Evolutionary conservation across 1,284 basidiomycete species (phyloP).

Genomic region (Melampsora larici-populina): DNA sequence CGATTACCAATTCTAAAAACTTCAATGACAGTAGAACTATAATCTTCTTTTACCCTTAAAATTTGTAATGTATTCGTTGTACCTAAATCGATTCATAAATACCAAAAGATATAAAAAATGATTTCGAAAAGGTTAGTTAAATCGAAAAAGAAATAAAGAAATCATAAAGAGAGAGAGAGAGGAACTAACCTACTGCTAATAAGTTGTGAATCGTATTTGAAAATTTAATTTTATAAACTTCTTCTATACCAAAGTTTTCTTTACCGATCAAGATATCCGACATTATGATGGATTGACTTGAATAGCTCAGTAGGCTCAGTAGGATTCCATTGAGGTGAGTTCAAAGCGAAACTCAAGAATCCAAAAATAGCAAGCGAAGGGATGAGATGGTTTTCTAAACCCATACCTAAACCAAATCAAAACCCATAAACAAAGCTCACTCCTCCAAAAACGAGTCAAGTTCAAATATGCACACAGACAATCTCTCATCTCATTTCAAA

Average conservation of each 20-base stretch:
- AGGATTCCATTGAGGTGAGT: no score
- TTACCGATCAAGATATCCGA: neutral
- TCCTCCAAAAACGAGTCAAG: no score
- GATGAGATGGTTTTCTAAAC: no score
- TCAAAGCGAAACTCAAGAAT: no score
- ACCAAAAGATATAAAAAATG: no score
- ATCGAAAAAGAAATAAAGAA: neutral
- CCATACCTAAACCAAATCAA: no score
- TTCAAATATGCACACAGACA: no score
- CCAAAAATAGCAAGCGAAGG: no score
- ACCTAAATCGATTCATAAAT: slow-evolving; percentile 13
- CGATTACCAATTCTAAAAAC: slow-evolving; percentile 7
- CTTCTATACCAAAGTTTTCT: neutral
- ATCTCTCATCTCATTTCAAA: no score
- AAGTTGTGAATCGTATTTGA: neutral
- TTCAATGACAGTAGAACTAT: slow-evolving; percentile 14
- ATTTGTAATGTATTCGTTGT: slow-evolving; percentile 32
- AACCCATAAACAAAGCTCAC: no score
- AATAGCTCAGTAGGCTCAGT: no score
- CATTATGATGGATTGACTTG: no score
- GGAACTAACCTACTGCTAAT: neutral
- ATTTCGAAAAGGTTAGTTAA: neutral
- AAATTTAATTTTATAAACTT: neutral
- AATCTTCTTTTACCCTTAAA: slow-evolving; percentile 13
- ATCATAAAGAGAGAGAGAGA: neutral